Base-by-base conservation (phyloP, 129 eudicot genomes). In the Rutidosis leptorrhynchoides region DNA sequence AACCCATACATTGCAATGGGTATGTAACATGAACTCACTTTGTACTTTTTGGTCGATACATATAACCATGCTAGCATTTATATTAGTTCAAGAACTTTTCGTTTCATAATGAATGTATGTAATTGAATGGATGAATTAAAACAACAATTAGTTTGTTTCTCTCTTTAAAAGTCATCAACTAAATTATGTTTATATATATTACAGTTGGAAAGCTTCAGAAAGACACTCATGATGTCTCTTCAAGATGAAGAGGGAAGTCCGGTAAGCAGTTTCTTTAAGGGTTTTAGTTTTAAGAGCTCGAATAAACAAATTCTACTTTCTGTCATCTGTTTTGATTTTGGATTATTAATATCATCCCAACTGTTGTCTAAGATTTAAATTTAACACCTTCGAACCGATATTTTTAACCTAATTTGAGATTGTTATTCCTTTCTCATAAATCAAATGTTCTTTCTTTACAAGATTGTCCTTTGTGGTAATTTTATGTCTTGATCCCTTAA, bases 151-250 rank as follows among this genome's bases (percentile, higher is more conserved):
- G 40, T 51, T 40, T 72, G 20, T 30, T 4, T 11, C 20, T 26
- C 1, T 26, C 27, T 32, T 67, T 48, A 9, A 21, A 15, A 42
- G 37, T 22, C 57, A 56, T 56, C 46, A 58, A 58, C 73, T 66
- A 42, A 74, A 57, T 71, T 64, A 49, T 49, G 23, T 55, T 33
- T 25, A 67, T 29, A 40, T 43, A 70, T 65, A 12, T 43, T 82
- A 76, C 95, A 93, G 98, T 77, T 88, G 89, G 98, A 93, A 80
- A 83, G 80, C 63, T 93, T 93, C 76, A 78, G 95, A 72, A 88
- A 82, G 89, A 85, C 95, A 6, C 96, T 93, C 51, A 88, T 93
- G 95, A 76, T 73, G 65, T 93, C 98, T 27, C 96, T 93, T 68
- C 88, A 88, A 73, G 98, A 93, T 56, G 97, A 90, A 28, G 96